Conservation (phyloP, 768 basidiomycete species). For the Rhodotorula babjevae region DNA sequence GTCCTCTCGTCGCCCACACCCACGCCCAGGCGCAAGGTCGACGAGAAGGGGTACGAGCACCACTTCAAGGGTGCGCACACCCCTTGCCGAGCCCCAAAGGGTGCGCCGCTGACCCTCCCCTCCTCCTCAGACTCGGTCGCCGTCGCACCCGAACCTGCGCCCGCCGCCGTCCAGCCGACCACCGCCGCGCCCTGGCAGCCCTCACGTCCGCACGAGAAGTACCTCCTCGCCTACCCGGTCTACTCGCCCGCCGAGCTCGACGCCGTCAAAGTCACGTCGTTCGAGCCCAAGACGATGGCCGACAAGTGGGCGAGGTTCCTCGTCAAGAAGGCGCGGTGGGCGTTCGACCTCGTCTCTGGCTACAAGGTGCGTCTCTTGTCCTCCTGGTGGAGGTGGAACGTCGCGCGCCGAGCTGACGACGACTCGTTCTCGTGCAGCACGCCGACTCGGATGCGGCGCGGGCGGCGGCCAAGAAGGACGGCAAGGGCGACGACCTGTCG, state of each 20-base stretch:
- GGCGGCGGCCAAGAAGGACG: conserved; percentile 10
- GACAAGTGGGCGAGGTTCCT: conserved; percentile 70
- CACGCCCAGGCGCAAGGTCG: neutral
- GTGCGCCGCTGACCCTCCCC: neutral
- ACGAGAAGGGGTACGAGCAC: neutral
- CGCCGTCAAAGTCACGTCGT: conserved; percentile 60
- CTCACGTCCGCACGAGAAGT: conserved; percentile 49
- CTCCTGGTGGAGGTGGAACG: too few relatives aligned
- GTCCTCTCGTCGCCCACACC: neutral
- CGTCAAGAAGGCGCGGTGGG: conserved; percentile 58
- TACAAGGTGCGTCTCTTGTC: conserved; percentile 59
- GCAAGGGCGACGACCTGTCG: conserved; percentile 27
- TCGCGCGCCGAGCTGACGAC: neutral
- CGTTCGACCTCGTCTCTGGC: conserved; percentile 77
- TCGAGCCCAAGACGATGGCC: conserved; percentile 58
- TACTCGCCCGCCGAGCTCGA: conserved; percentile 58
- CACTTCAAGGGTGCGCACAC: neutral
- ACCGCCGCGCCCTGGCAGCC: conserved; percentile 35
- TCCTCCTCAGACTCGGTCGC: neutral
- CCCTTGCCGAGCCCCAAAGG: too few relatives aligned
- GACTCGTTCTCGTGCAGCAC: conserved; percentile 13
- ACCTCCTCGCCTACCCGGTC: conserved; percentile 91
- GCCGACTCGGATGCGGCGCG: conserved; percentile 22
- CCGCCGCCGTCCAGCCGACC: neutral
- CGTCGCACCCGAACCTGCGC: neutral